Evolutionary conservation across 257 asterid species (phyloP), one percentile per base, ranked within the genome.

Genomic region (Dorcoceras hygrometricum): DNA sequence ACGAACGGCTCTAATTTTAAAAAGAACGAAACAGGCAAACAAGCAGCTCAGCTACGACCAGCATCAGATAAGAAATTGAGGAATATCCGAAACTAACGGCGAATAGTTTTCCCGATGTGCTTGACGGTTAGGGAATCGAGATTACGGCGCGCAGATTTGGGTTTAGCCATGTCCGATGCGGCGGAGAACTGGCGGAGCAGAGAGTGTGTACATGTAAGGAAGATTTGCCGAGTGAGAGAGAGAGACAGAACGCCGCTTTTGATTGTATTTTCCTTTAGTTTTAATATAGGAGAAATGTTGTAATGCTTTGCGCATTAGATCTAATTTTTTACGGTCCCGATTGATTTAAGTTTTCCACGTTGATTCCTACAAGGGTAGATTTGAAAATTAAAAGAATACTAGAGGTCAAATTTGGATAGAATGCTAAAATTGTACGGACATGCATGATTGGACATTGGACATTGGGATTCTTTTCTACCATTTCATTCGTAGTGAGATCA

Each of bases 111-210:
- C 81, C 59, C 77, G 83, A 81, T 87, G 76, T 85, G 86, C 77
- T 82, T 86, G 23, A 84, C 84, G 66, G 89, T 48, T 81, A 72
- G 79, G 39, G 96, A 87, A 73, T 92, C 96, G 70, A 92, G 79
- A 54, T 79, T 76, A 22, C 94, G 96, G 72, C 96, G 97, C 28
- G 69, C 71, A 31, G 89, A 48, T 67, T 87, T 87, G 62, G 77
- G 75, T 79, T 81, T 86, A 59, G 88, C 89, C 97, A 90, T 90
- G 76, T 80, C 82, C 81, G 73, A 64, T 51, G 68, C 71, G 72
- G 78, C 23, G 59, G 55, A 27, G 1, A 46, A 29, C 29, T 23
- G n/a, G 71, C 66, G 65, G 82, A 24, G 71, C 75, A 59, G 74
- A 59, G 71, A 18, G 66, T 27, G 24, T 51, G 36, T 63, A 58